Percentiles rank a stretch among this genome's conserved stretches.
These are phyloP conservation scores for Angomonas deanei DNA, from an alignment of 208 protist species.

Conservation along the genomic window DNA sequence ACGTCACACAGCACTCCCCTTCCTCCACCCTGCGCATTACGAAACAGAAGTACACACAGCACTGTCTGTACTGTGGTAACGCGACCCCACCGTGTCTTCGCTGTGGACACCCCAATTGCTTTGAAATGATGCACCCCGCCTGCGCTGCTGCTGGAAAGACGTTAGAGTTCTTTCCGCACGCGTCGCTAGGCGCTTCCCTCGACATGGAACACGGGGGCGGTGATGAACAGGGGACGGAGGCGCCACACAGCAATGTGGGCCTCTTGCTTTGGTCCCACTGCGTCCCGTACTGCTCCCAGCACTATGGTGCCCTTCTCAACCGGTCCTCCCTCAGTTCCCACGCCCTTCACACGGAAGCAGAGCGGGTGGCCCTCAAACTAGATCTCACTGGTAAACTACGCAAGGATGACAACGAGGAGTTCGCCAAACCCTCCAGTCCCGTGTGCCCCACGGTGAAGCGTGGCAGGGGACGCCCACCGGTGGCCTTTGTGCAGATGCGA, in stretches of 20 bases:
- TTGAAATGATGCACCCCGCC: constrained; percentile 62
- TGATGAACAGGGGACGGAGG: background rate
- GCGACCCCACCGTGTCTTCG: constrained; percentile 26
- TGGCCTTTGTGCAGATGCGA: constrained; percentile 25
- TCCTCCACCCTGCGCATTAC: constrained; percentile 16
- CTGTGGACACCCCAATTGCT: constrained; percentile 61
- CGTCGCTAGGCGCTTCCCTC: background rate
- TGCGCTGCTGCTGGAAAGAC: constrained; percentile 56
- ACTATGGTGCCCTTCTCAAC: constrained; percentile 22
- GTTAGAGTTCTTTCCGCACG: constrained; percentile 31
- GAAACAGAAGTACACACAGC: constrained; percentile 27
- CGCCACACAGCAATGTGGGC: background rate
- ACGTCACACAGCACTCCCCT: constrained; percentile 8
- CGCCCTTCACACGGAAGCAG: constrained; percentile 27
- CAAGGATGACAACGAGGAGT: background rate
- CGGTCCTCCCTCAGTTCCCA: constrained; percentile 23
- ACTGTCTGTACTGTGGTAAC: constrained; percentile 56
- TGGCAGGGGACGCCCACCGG: constrained; percentile 38
- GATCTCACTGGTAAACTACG: constrained; percentile 25
- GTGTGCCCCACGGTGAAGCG: constrained; percentile 16
- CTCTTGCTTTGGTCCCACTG: constrained; percentile 38
- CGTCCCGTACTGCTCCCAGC: constrained; percentile 53
- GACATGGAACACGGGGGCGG: background rate
- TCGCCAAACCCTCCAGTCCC: constrained; percentile 7
- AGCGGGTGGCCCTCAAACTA: constrained; percentile 29